phyloP scores from a whole-genome alignment of 805 yeast genomes.

The Priceomyces melissophilus region DNA sequence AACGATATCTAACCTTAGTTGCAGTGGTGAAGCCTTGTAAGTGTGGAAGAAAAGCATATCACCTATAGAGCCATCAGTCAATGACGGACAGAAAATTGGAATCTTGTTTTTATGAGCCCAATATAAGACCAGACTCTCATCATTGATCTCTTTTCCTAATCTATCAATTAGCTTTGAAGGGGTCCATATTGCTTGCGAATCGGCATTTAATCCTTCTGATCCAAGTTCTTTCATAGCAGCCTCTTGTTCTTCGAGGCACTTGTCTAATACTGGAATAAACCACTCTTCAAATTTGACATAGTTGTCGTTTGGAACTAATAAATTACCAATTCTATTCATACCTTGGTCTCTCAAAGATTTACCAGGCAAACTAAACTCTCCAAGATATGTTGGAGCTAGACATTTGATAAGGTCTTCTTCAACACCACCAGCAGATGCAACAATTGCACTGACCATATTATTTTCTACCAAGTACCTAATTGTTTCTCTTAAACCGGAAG shows the following conservation, averaged over 20 bases:
- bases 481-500: slow-evolving; percentile 92
- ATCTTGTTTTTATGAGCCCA: slow-evolving; percentile 98
- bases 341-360: slow-evolving; percentile 85
- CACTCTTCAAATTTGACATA: slow-evolving; percentile 98
- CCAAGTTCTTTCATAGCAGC: slow-evolving; percentile 52
- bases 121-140: slow-evolving; percentile 88
- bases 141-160: slow-evolving; percentile 90
- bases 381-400: slow-evolving; percentile 92
- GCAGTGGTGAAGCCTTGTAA: slow-evolving; percentile 88
- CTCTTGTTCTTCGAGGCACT: slow-evolving; percentile 85
- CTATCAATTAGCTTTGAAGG: slow-evolving; percentile 92
- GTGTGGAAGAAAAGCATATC: slow-evolving; percentile 99
- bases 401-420: slow-evolving; percentile 97
- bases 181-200: slow-evolving; percentile 74
- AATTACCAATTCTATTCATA: slow-evolving; percentile 95
- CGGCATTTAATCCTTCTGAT: slow-evolving; percentile 57
- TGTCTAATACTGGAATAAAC: slow-evolving; percentile 93
- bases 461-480: slow-evolving; percentile 85
- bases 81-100: slow-evolving; percentile 95
- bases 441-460: slow-evolving; percentile 91
- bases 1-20: slow-evolving; percentile 86
- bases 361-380: slow-evolving; percentile 85
- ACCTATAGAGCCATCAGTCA: slow-evolving; percentile 98
- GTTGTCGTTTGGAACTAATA: slow-evolving; percentile 95
- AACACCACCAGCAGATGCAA: slow-evolving; percentile 97